Percentiles rank a stretch among this genome's conserved stretches.
phyloP scores from a whole-genome alignment of 345 rosid species.

The Kandelia obovata region DNA sequence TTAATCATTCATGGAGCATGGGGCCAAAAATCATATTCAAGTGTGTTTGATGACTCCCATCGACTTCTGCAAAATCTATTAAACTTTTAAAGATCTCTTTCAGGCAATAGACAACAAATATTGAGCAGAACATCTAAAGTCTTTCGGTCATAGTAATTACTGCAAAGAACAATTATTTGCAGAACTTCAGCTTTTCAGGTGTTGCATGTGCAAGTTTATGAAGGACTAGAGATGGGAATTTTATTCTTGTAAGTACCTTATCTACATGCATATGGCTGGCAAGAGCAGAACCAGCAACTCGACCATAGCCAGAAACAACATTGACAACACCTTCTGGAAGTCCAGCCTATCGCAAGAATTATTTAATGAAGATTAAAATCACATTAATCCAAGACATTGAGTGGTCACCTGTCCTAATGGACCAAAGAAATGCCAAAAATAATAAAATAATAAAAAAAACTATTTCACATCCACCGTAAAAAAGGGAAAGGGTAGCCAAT shows the following conservation, averaged over 20 bases:
- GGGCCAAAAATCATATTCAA: too few relatives aligned
- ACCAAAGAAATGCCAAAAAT: not conserved
- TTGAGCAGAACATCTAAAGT: too few relatives aligned
- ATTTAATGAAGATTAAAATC: not conserved
- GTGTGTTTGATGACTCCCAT: too few relatives aligned
- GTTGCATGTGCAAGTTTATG: not conserved
- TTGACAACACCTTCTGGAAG: constrained; percentile 89
- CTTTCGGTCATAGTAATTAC: not conserved
- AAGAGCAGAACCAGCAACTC: constrained; percentile 86
- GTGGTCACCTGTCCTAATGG: not conserved
- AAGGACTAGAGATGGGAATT: not conserved
- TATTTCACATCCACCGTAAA: too few relatives aligned
- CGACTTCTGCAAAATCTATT: too few relatives aligned
- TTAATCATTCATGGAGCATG: too few relatives aligned
- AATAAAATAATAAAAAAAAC: too few relatives aligned
- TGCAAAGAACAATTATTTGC: too few relatives aligned
- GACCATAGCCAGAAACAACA: constrained; percentile 81
- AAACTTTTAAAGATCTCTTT: too few relatives aligned
- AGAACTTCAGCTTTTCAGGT: not conserved
- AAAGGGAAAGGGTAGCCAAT: too few relatives aligned
- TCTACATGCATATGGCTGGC: constrained; percentile 89
- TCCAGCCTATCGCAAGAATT: constrained; percentile 61
- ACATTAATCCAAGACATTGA: not conserved
- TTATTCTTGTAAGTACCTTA: constrained; percentile 48
- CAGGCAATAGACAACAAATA: too few relatives aligned